Evolutionary conservation across 208 protist genomes (phyloP).

Genomic region (Leishmania arabica): DNA sequence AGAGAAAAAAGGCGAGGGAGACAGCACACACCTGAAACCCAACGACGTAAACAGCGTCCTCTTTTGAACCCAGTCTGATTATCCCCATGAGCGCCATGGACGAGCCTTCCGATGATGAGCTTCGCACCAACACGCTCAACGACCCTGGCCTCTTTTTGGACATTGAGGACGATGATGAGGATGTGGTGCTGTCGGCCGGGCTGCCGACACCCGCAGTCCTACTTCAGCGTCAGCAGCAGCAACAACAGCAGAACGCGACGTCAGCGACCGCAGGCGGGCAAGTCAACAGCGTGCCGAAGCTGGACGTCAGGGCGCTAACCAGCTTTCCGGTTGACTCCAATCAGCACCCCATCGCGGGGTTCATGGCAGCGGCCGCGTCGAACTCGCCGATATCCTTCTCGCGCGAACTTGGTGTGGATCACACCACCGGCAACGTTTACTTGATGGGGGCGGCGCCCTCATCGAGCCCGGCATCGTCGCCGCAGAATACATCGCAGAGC

Average conservation of each 20-base stretch:
- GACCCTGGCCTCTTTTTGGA: constrained; percentile 26
- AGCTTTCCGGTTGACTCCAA: constrained; percentile 1
- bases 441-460: background rate
- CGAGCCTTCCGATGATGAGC: constrained; percentile 22
- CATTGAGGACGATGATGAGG: constrained; percentile 30
- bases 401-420: constrained; percentile 12
- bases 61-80: background rate
- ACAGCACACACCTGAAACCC: background rate
- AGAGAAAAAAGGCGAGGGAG: background rate
- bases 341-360: background rate
- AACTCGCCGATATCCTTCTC: constrained; percentile 19
- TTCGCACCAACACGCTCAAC: constrained; percentile 23
- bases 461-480: constrained; percentile 19
- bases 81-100: constrained; percentile 18
- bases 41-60: background rate
- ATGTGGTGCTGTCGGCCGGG: constrained; percentile 9
- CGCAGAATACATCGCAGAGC: constrained; percentile 23
- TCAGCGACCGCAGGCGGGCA: constrained; percentile 1
- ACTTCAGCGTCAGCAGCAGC: background rate
- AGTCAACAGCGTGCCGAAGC: constrained; percentile 14
- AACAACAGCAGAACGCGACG: background rate
- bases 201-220: constrained; percentile 1
- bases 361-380: background rate
- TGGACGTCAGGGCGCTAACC: constrained; percentile 24
- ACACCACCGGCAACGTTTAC: background rate